Base-by-base conservation (phyloP, 768 basidiomycete species). In the Paxillus ammoniavirescens region DNA sequence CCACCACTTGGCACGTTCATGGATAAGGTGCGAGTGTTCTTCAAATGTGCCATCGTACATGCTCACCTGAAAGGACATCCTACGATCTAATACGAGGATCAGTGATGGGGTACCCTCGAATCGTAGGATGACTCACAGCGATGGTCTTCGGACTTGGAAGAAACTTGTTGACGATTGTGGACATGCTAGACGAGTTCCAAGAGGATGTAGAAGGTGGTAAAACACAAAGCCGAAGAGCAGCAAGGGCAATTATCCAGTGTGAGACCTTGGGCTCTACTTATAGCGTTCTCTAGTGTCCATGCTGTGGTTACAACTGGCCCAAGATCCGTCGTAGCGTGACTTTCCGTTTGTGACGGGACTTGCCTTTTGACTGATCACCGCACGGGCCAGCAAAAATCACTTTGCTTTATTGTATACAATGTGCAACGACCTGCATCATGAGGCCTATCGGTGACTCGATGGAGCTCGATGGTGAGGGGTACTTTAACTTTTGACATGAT, bases 61-160 rank as follows among this genome's bases (percentile, higher is more conserved):
- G 75, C 83, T 68, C 63, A 92, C 93, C 90, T 93, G 80, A 97
- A 97, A 14, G 95, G 95, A 74, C 94, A 97, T 26, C 92, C 93
- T 28, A 98, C 86, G 63, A 98, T 90, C 88, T 94, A 56, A 36
- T 45, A 36, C 36, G 50, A 30, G 55, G 54, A 45, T 64, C 49
- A 62, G 56, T n/a, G 31, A 30, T 15, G 10, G 28, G 2, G 8
- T 5, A 21, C 17, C 38, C 48, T 26, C 21, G 42, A 28, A 53
- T 21, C 31, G 38, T 14, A 37, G n/a, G 12, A 41, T 12, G n/a
- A 81, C 91, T 71, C 67, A 94, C 93, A 47, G 89, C 90, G 37
- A 83, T 78, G 0, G 89, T 92, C 73, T 82, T 86, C 35, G 91
- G 90, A 52, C 87, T 73, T 3, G 75, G 64, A 45, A 72, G 57